Conservation (phyloP, 2,329 filamentous ascomycete species). For the Chaetoscypha palmicola region DNA sequence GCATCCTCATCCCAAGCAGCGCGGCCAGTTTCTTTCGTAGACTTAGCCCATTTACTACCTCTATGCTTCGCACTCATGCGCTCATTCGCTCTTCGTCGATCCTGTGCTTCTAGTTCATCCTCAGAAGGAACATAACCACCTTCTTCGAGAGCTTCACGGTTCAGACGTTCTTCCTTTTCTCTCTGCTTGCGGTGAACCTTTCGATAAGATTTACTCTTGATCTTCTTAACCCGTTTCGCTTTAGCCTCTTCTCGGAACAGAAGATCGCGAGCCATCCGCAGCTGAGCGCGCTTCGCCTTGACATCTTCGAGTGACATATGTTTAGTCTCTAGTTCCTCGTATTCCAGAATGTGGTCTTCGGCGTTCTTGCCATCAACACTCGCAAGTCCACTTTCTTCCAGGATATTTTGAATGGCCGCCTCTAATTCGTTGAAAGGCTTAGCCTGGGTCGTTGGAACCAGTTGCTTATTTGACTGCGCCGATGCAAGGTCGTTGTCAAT, state of each 20-base stretch:
- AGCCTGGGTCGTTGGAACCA: conserved; percentile 56
- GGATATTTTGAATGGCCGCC: conserved; percentile 76
- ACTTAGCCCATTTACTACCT: conserved; percentile 67
- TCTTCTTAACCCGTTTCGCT: conserved; percentile 93
- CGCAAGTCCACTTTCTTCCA: conserved; percentile 77
- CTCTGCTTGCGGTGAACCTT: conserved; percentile 81
- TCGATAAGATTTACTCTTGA: conserved; percentile 94
- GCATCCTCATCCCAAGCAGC: conserved; percentile 65
- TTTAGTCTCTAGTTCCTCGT: conserved; percentile 63
- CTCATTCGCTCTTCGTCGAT: conserved; percentile 58
- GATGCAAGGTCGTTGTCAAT: conserved; percentile 57
- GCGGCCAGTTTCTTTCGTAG: conserved; percentile 56
- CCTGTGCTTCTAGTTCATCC: conserved; percentile 55
- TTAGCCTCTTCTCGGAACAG: conserved; percentile 84
- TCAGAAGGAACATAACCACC: conserved; percentile 55
- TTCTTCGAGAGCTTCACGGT: conserved; percentile 50
- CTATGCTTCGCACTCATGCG: conserved; percentile 64
- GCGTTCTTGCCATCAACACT: conserved; percentile 50
- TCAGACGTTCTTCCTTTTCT: conserved; percentile 49
- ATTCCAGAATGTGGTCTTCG: conserved; percentile 60
- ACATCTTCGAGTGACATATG: conserved; percentile 67
- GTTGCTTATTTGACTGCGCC: conserved; percentile 55
- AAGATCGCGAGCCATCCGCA: conserved; percentile 74
- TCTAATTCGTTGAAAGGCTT: conserved; percentile 76
- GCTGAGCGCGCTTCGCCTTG: conserved; percentile 62